Evolutionary conservation across 2,329 filamentous ascomycete species (phyloP).

Genomic region (Emmonsiellopsis sp.): DNA sequence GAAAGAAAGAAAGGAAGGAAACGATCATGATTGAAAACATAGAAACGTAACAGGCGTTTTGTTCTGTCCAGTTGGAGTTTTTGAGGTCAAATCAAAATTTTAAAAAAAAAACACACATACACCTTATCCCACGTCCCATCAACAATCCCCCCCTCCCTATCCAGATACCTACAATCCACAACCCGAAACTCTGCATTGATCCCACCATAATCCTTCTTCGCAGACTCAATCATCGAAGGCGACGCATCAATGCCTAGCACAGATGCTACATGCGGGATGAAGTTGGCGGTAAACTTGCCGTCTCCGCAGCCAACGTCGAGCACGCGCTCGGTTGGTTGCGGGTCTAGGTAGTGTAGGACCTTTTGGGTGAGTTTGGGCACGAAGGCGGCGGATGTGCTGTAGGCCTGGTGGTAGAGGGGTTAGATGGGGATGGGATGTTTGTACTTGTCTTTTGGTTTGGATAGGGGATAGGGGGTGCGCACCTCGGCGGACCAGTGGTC

Average conservation of each 20-base stretch:
- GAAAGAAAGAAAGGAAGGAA: too few species aligned
- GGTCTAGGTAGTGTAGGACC: conserved; percentile 50
- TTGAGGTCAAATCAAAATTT: background rate
- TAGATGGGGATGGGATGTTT: conserved; percentile 1
- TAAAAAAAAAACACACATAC: conserved; percentile 23
- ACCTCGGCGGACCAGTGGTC: conserved; percentile 35
- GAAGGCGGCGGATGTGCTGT: conserved; percentile 54
- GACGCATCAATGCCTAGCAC: conserved; percentile 54
- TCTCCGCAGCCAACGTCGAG: conserved; percentile 59
- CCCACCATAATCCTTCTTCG: conserved; percentile 34
- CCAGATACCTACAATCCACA: conserved; percentile 28
- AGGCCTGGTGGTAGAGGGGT: conserved; percentile 37
- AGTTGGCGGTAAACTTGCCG: conserved; percentile 49
- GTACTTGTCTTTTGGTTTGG: background rate
- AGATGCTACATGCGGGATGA: conserved; percentile 41
- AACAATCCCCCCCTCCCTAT: conserved; percentile 15
- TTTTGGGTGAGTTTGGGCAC: conserved; percentile 55
- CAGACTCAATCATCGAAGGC: conserved; percentile 48
- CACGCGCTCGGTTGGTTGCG: conserved; percentile 49
- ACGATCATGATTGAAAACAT: background rate
- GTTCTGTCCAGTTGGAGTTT: background rate
- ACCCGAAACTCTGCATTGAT: conserved; percentile 21
- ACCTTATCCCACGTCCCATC: conserved; percentile 41
- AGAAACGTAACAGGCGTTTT: background rate
- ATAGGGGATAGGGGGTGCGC: conserved; percentile 3